Conservation (phyloP, 345 rosid genomes). For the Acer saccharum region DNA sequence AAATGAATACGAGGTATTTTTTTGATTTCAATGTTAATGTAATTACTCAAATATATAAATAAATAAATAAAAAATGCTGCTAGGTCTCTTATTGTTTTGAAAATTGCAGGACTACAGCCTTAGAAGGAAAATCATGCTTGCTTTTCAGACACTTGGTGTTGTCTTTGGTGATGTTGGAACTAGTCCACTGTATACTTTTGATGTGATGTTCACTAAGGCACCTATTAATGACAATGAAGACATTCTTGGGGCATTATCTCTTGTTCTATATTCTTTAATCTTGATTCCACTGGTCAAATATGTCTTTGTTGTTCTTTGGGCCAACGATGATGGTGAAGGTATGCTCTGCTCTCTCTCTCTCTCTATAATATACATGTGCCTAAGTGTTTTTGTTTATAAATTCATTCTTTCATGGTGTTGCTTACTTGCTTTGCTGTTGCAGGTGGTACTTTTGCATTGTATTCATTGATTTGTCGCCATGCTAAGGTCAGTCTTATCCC, state of each 20-base stretch:
- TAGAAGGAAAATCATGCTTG: slow-evolving; percentile 78
- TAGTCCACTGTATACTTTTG: slow-evolving; percentile 93
- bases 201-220: slow-evolving; percentile 90
- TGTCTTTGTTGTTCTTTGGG: slow-evolving; percentile 97
- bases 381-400: background rate
- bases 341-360: slow-evolving; percentile 6
- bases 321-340: slow-evolving; percentile 99
- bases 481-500: slow-evolving; percentile 98
- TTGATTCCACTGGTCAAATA: slow-evolving; percentile 89
- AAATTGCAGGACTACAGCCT: slow-evolving; percentile 69
- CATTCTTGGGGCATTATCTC: slow-evolving; percentile 90
- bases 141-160: slow-evolving; percentile 93
- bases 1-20: slow-evolving; percentile 68
- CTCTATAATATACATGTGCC: background rate
- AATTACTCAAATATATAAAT: background rate
- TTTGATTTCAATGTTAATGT: background rate
- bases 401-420: background rate
- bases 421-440: slow-evolving; percentile 12
- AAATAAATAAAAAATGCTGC: too few species aligned
- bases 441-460: slow-evolving; percentile 99
- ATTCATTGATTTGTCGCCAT: slow-evolving; percentile 93
- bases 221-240: slow-evolving; percentile 82
- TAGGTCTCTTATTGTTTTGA: background rate
- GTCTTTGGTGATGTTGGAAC: slow-evolving; percentile 99
- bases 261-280: slow-evolving; percentile 85